Conservation (phyloP, 371 early-diverging fungal species). For the Rhizomucor pusillus region DNA sequence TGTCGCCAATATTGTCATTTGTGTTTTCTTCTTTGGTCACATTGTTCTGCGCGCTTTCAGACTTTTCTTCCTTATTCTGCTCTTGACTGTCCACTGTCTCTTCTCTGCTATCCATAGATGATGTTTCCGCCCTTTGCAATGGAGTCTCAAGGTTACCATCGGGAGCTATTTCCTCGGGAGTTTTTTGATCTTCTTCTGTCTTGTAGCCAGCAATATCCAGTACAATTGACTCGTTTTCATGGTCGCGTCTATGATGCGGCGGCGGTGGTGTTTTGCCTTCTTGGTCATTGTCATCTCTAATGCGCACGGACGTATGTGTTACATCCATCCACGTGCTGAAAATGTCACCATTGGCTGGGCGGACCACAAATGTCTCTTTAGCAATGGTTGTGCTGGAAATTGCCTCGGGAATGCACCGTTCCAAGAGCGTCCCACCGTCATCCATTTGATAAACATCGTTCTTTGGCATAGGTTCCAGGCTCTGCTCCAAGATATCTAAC, state of each 20-base stretch:
- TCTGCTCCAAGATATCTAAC: background rate
- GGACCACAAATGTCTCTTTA: slow-evolving; percentile 44
- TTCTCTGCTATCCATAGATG: background rate
- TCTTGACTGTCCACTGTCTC: background rate
- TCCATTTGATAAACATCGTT: slow-evolving; percentile 32
- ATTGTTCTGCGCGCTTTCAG: background rate
- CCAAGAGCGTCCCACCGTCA: slow-evolving; percentile 38
- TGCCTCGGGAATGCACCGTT: slow-evolving; percentile 38
- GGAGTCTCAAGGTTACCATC: background rate
- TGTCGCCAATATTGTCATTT: background rate
- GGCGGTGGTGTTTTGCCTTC: slow-evolving; percentile 1
- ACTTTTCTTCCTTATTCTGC: background rate
- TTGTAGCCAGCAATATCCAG: slow-evolving; percentile 64
- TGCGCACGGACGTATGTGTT: slow-evolving; percentile 31
- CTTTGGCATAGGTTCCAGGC: slow-evolving; percentile 13
- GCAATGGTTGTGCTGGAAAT: slow-evolving; percentile 45
- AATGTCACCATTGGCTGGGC: slow-evolving; percentile 40
- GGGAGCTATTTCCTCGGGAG: too few species aligned
- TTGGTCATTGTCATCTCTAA: slow-evolving; percentile 6
- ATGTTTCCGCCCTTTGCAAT: background rate
- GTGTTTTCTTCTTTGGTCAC: background rate
- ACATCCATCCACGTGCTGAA: slow-evolving; percentile 43
- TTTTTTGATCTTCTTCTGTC: slow-evolving; percentile 28
- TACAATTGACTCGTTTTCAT: slow-evolving; percentile 42
- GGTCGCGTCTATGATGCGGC: background rate